Evolutionary conservation across 345 rosid species (phyloP).

Genomic region (Rhodomyrtus tomentosa): DNA sequence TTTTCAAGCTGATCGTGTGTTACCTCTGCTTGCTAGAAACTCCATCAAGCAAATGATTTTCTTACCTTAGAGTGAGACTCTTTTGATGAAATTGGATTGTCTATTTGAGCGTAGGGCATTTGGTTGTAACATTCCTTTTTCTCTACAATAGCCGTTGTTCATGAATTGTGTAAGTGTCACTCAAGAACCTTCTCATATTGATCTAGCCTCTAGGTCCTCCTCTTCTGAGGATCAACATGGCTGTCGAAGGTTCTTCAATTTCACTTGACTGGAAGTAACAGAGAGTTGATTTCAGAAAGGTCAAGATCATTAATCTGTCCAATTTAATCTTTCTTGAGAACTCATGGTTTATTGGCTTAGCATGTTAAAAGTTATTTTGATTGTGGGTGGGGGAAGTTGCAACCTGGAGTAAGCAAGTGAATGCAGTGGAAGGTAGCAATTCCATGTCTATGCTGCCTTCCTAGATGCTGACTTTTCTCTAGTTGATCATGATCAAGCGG

Average conservation of each 20-base stretch:
- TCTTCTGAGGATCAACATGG: neutral
- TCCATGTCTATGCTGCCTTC: neutral
- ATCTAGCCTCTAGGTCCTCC: neutral
- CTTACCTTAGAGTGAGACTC: neutral
- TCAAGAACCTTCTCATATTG: neutral
- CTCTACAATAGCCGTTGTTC: neutral
- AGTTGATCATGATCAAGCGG: neutral
- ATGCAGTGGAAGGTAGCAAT: neutral
- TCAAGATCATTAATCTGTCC: neutral
- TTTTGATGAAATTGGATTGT: neutral
- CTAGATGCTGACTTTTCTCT: neutral
- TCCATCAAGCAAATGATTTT: neutral
- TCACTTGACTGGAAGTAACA: neutral
- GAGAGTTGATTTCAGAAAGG: neutral
- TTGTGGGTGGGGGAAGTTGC: too few relatives aligned
- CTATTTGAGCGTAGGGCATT: neutral
- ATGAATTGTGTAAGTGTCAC: neutral
- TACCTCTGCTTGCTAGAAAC: neutral
- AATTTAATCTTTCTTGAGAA: neutral
- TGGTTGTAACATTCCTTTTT: neutral
- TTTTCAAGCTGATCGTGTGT: neutral
- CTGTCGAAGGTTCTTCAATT: neutral
- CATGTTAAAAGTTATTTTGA: neutral
- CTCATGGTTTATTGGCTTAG: neutral
- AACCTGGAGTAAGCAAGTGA: too few relatives aligned